phyloP scores from a whole-genome alignment of 2,329 filamentous ascomycete species.

The Ophioceras dolichostomum region DNA sequence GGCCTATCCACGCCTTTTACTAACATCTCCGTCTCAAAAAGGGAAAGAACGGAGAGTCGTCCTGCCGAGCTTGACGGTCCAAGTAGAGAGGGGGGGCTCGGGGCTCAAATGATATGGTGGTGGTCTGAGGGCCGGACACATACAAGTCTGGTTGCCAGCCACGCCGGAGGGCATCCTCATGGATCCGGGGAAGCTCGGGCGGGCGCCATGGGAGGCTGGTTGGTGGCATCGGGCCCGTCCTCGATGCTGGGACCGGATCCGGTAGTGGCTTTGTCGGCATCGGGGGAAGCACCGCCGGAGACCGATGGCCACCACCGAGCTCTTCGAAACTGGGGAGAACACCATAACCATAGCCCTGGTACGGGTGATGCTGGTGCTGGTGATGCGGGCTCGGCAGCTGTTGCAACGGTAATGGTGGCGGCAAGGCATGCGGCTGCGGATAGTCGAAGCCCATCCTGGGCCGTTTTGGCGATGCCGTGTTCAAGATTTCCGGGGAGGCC shows the following conservation, averaged over 20 bases:
- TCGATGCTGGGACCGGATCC: neutral
- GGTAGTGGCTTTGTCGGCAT: constrained; percentile 2
- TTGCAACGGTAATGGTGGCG: neutral
- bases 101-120: constrained; percentile 26
- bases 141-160: constrained; percentile 39
- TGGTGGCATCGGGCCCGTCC: neutral
- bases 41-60: no score
- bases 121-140: constrained; percentile 24
- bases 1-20: constrained; percentile 22
- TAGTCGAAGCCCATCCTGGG: constrained; percentile 33
- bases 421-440: constrained; percentile 7
- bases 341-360: neutral
- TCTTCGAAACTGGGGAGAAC: neutral
- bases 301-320: no score
- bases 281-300: neutral
- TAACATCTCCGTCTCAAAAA: no score
- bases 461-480: constrained; percentile 30
- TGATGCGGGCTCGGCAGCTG: neutral
- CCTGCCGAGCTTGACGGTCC: no score
- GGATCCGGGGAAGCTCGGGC: constrained; percentile 30
- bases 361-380: constrained; percentile 1
- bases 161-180: constrained; percentile 33
- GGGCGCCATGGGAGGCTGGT: neutral
- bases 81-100: constrained; percentile 23
- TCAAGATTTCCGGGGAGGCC: constrained; percentile 14